Evolutionary conservation across 768 basidiomycete genomes (phyloP), one percentile per base, ranked within the genome.

Genomic region (Boletus rubroflammeus): DNA sequence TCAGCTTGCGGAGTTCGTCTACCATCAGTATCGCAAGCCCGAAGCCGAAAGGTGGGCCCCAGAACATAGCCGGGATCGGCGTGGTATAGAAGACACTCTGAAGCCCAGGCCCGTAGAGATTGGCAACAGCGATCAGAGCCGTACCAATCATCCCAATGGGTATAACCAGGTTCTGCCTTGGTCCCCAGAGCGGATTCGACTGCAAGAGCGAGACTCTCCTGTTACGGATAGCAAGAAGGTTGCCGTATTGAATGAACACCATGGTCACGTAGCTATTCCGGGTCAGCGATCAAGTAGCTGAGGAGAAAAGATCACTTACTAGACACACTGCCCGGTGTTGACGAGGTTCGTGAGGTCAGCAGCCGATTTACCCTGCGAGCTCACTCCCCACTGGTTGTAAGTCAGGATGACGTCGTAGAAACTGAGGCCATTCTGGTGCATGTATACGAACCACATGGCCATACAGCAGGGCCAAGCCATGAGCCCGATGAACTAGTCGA

Each of bases 381-480:
- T 74, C 25, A 62, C 69, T 10, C 36, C 15, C 72, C 77, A 78
- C 10, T 71, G 65, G 55, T 77, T 72, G 57, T 73, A 78, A 5
- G 70, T 71, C 17, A 78, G 60, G 45, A 78, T 73, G 25, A 76
- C 68, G 19, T 72, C 69, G 39, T 71, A 56, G 58, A 73, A 73
- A 23, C 67, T 44, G 38, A 77, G 72, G 14, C 69, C 67, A n/a
- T 76, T 68, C 52, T 72, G 65, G 31, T 53, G 31, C 73, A 76
- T 75, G 55, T 65, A 75, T 35, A 75, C 55, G 58, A 70, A 73
- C 69, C 70, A 75, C 69, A 75, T 69, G 57, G 66, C 58, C 76
- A 77, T 77, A 21, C 72, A 76, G 29, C 74, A 75, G 0, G 75
- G 76, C 76, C 76, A 77, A 57, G 71, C 71, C 75, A 77, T 75